phyloP scores from a whole-genome alignment of 352 stramenopile genomes.

The Globisporangium splendens region DNA sequence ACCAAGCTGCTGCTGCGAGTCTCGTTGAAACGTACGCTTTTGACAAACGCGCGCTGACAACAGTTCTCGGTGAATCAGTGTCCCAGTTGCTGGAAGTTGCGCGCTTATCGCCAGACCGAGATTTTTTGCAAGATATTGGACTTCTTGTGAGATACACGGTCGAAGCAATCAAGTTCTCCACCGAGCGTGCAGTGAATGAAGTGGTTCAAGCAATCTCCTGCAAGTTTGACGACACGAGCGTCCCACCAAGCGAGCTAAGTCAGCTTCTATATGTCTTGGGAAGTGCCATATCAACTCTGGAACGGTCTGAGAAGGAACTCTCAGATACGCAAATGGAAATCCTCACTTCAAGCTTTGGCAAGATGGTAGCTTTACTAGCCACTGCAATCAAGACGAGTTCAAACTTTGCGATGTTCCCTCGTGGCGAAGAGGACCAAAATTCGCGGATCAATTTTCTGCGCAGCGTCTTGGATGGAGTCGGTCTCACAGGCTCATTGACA shows the following conservation, averaged over 20 bases:
- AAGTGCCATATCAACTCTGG: constrained; percentile 27
- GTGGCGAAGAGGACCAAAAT: constrained; percentile 39
- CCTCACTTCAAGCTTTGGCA: constrained; percentile 26
- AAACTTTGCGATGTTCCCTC: constrained; percentile 30
- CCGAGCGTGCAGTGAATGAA: constrained; percentile 16
- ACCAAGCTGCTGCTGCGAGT: constrained; percentile 31
- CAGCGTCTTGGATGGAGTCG: constrained; percentile 39
- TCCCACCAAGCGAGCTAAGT: constrained; percentile 10
- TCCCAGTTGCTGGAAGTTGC: constrained; percentile 23
- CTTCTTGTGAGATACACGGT: constrained; percentile 26
- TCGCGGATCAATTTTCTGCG: constrained; percentile 32
- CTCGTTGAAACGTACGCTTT: constrained; percentile 33
- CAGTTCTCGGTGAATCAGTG: constrained; percentile 16
- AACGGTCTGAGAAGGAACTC: constrained; percentile 2
- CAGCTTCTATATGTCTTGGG: constrained; percentile 36
- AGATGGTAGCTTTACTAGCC: constrained; percentile 25
- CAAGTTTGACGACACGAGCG: constrained; percentile 16
- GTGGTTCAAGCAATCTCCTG: constrained; percentile 19
- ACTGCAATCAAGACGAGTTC: constrained; percentile 25
- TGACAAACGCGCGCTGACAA: constrained; percentile 24
- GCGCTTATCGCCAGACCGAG: constrained; percentile 23
- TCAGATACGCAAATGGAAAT: constrained; percentile 15
- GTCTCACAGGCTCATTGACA: constrained; percentile 26
- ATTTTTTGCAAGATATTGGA: constrained; percentile 35
- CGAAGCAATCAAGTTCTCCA: constrained; percentile 15